Base-by-base conservation (phyloP, 805 yeast genomes). In the Sugiyamaella boreocaroliniensis region DNA sequence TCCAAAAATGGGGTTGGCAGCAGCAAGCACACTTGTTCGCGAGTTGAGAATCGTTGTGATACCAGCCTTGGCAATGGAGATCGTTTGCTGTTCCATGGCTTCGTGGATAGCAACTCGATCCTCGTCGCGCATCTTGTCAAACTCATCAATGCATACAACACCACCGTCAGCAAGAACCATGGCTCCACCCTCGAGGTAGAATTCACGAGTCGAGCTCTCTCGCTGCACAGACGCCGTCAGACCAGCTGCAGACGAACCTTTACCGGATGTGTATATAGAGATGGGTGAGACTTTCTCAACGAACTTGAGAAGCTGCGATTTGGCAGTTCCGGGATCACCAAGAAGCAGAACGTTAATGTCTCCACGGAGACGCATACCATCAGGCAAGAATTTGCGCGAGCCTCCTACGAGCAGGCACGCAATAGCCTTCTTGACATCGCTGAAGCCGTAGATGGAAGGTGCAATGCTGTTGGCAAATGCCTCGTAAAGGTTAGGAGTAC, bases 91-190 rank as follows among this genome's bases (percentile, higher is more conserved):
- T 73, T 93, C 99, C 99, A 93, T 93, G 11, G 99, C 99, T 75
- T 93, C 99, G 70, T 93, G 99, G 60, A 93, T 93, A 0, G 99
- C 98, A 40, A 93, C 98, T 66, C 99, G 79, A 70, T 93, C 99
- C 68, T 93, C 98, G 65, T 93, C 99, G 68, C 98, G 79, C 99
- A 93, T 93, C 75, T 93, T 93, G 70, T 93, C 99, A 66, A 93
- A 93, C 77, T 93, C 99, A 75, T 93, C 99, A 65, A 93, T 93
- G 77, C 98, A 93, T 47, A 92, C 97, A 48, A 93, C 97, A 59
- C 99, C 99, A 41, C 98, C 98, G 72, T 93, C 99, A 0, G 99
- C 99, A 48, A 93, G 75, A n/a, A 93, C 99, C 97, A 93, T 90
- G 8, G 99, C 99, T 71, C 99, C 99, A 55, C 99, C 99, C 77